Evolutionary conservation across 768 basidiomycete species (phyloP).

Genomic region (Tricholoma sp.): DNA sequence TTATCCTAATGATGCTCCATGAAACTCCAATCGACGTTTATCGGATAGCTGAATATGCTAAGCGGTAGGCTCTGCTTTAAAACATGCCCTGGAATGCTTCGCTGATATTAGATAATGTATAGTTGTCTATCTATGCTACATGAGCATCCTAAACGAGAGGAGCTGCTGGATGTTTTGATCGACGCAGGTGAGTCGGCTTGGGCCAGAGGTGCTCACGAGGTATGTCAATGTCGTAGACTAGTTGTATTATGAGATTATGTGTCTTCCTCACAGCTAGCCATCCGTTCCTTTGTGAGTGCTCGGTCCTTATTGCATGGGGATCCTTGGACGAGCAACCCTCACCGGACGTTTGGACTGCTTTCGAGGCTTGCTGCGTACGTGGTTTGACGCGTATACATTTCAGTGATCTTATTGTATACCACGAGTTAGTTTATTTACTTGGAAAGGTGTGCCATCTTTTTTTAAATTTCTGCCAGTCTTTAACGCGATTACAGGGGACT

Average conservation of each 20-base stretch:
- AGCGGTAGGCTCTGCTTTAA: conserved; percentile 33
- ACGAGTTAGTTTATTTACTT: conserved; percentile 46
- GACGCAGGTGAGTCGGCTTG: conserved; percentile 70
- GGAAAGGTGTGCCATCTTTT: conserved; percentile 45
- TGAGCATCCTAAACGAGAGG: conserved; percentile 56
- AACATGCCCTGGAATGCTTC: background rate
- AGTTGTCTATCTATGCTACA: conserved; percentile 61
- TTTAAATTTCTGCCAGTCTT: background rate
- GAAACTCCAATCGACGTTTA: conserved; percentile 59
- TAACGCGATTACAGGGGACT: conserved; percentile 38
- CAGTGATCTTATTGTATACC: background rate
- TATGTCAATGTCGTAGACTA: conserved; percentile 17
- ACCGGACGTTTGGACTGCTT: conserved; percentile 46
- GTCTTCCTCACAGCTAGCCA: conserved; percentile 41
- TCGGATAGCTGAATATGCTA: conserved; percentile 66
- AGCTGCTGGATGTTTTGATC: conserved; percentile 53
- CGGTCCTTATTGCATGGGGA: conserved; percentile 46
- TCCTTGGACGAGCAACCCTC: conserved; percentile 46
- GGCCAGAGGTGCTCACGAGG: conserved; percentile 72
- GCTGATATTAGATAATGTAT: background rate
- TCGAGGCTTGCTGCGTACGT: conserved; percentile 60
- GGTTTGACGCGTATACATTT: background rate
- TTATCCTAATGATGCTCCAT: conserved; percentile 66
- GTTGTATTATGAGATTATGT: background rate
- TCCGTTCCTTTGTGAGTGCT: conserved; percentile 58